Percentiles rank a stretch among this genome's conserved stretches.
phyloP scores from a whole-genome alignment of 345 rosid genomes.

The Cardiospermum halicacabum region DNA sequence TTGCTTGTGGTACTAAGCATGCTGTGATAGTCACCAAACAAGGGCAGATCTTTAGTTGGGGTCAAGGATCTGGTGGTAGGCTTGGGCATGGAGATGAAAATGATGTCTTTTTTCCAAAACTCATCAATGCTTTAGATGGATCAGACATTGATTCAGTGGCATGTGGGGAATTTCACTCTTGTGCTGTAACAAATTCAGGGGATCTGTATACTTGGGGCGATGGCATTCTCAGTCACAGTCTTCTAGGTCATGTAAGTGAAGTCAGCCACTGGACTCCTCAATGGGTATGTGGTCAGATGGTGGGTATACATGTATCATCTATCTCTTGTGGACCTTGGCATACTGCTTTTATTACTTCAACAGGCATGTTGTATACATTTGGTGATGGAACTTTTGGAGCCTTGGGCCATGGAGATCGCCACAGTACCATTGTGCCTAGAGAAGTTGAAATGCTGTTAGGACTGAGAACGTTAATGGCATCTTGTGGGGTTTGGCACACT shows the following conservation, averaged over 20 bases:
- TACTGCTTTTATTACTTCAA: slow-evolving; percentile 57
- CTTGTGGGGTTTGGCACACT: slow-evolving; percentile 85
- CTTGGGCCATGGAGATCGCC: slow-evolving; percentile 67
- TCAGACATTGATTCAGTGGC: slow-evolving; percentile 52
- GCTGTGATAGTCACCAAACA: slow-evolving; percentile 43
- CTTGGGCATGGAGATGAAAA: slow-evolving; percentile 58
- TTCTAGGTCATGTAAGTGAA: slow-evolving; percentile 54
- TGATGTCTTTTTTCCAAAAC: slow-evolving; percentile 54
- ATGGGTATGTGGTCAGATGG: slow-evolving; percentile 47
- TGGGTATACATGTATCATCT: slow-evolving; percentile 57
- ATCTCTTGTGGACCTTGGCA: slow-evolving; percentile 83
- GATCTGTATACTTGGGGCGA: slow-evolving; percentile 71
- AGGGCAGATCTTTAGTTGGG: slow-evolving; percentile 51
- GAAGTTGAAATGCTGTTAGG: slow-evolving; percentile 63
- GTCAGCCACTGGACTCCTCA: slow-evolving; percentile 57
- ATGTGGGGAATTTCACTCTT: slow-evolving; percentile 69
- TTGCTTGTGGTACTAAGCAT: slow-evolving; percentile 43
- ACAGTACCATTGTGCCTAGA: slow-evolving; percentile 46
- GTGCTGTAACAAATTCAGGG: slow-evolving; percentile 66
- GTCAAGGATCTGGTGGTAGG: slow-evolving; percentile 54
- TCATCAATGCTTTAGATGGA: slow-evolving; percentile 43
- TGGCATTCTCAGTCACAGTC: slow-evolving; percentile 47
- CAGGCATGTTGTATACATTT: slow-evolving; percentile 67
- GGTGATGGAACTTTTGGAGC: slow-evolving; percentile 86
- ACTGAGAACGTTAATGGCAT: slow-evolving; percentile 48